Base-by-base conservation (phyloP, 1,284 basidiomycete genomes). In the Peniophora sp. region DNA sequence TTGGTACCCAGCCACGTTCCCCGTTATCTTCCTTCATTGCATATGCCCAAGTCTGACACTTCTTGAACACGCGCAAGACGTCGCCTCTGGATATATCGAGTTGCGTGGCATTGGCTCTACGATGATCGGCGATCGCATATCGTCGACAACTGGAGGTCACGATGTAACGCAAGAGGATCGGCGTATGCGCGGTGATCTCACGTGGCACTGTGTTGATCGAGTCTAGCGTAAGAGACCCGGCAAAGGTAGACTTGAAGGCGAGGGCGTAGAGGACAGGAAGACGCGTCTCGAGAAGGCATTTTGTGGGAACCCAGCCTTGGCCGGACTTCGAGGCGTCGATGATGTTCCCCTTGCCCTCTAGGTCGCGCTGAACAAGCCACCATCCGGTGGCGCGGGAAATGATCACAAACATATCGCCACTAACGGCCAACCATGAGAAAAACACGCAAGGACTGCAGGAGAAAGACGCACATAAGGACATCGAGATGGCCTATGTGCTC, bases 291-390 rank as follows among this genome's bases (percentile, higher is more conserved):
- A 99, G 79, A 12, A 99, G 73, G 67, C 97, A 99, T 1, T 97
- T 87, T 23, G 92, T 87, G 51, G 92, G 88, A 9, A 94, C 88
- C 90, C 91, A 91, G 47, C 90, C 90, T 63, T 91, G 85, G 64
- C 88, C 83, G 47, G 74, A 68, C 27, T 80, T 75, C 57, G 92
- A 88, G 20, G 82, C 76, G 52, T 88, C 83, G 52, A 88, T 83
- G 42, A 93, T 80, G 47, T 85, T 71, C 12, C 94, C 94, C 3
- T 83, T 79, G 2, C 93, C 94, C 44, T 82, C 83, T 20, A 88
- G 86, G 65, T 99, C 97, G 32, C 91, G 83, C 64, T 98, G 94
- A 2, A 99, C 96, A 34, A 97, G 90, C 93, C 96, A 99, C 97
- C 97, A 99, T 0, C 97, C 97, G 55, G 95, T 87, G 12, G 92